Evolutionary conservation across 208 protist species (phyloP), one percentile per base, ranked within the genome.

Genomic region (Leishmania tropica): DNA sequence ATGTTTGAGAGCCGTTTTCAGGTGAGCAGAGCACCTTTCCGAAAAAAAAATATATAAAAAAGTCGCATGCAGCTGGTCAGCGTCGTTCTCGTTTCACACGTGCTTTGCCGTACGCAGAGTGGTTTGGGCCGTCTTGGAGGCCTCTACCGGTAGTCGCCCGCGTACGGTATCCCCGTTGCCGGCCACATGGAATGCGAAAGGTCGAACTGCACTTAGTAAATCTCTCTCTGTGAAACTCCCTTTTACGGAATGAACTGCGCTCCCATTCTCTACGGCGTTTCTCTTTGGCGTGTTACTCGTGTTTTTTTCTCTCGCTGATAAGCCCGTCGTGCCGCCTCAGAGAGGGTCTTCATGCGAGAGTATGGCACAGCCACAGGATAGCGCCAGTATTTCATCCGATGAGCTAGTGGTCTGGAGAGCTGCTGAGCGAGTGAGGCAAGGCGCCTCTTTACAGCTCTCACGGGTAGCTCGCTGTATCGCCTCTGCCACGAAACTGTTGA

Each of bases 311-410:
- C 37, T n/a, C n/a, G 21, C 67, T 37, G 37, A 74, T 6, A 24
- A 21, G 24, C 45, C 0, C 51, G 40, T 37, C 13, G 45, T 62
- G 5, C 7, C 40, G 10, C 47, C 56, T 67, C 35, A 68, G 45
- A 47, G 54, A 68, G 31, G 11, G 42, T 31, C 31, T 47, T 58
- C n/a, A 47, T 56, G 24, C 48, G 1, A 8, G 51, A 40, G 73
- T 62, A 85, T 95, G 73, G 47, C 78, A 47, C 79, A 80, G 8
- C 83, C 84, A 31, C 83, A 84, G 11, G 81, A 88, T 48, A 75
- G 70, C 28, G 75, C 94, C 8, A 71, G 88, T 10, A 76, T 76
- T 15, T 87, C 83, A 17, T 77, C 88, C 45, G 83, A 75, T 19
- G 88, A 85, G 40, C 19, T 85, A 21, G 45, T 85, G 0, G 78